phyloP scores from a whole-genome alignment of 225 moss, liverwort and hornwort genomes.

The Rhytidiadelphus loreus region DNA sequence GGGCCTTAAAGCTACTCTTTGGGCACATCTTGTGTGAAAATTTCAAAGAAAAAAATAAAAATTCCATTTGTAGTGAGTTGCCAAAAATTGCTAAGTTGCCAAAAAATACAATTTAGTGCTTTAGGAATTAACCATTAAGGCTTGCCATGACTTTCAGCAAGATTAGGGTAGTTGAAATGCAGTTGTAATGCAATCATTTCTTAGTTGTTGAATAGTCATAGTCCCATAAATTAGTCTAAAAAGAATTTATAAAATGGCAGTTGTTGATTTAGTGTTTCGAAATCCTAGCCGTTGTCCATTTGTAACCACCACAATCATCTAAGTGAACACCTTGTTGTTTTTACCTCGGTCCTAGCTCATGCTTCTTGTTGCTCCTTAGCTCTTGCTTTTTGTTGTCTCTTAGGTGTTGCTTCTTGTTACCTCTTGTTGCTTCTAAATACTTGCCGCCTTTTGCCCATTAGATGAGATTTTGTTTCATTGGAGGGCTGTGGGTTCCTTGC shows the following conservation, averaged over 20 bases:
- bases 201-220: background rate
- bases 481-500: too few relatives aligned
- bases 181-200: background rate
- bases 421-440: background rate
- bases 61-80: too few relatives aligned
- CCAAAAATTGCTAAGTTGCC: too few relatives aligned
- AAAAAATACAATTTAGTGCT: too few relatives aligned
- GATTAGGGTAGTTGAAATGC: background rate
- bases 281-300: fast-evolving
- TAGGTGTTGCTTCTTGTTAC: background rate
- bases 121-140: too few relatives aligned
- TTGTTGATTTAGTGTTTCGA: background rate
- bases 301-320: fast-evolving
- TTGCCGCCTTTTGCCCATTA: background rate
- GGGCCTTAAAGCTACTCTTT: too few relatives aligned
- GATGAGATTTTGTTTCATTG: too few relatives aligned
- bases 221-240: background rate
- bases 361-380: too few relatives aligned
- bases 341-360: background rate
- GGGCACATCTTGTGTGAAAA: too few relatives aligned
- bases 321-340: background rate
- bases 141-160: too few relatives aligned
- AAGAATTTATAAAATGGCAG: background rate
- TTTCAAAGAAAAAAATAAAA: too few relatives aligned
- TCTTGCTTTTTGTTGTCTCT: background rate